Evolutionary conservation across 192 early-diverging fungal species (phyloP).

Genomic region (Bifiguratus adelaidae): DNA sequence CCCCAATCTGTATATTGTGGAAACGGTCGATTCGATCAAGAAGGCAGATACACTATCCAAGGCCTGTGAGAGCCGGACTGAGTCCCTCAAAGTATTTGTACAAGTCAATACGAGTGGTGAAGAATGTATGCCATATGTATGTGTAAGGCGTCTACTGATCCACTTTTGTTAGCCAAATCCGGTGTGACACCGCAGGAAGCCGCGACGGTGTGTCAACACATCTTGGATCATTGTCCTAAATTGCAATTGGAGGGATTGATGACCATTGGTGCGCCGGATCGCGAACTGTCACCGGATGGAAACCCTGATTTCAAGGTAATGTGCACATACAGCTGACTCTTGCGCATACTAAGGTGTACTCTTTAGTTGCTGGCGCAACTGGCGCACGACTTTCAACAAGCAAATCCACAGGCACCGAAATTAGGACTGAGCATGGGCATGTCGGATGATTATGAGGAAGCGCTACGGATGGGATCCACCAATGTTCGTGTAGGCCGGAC

Average conservation of each 20-base stretch:
- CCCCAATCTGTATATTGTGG: conserved; percentile 84
- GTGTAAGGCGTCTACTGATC: too few relatives aligned
- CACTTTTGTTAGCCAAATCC: conserved; percentile 53
- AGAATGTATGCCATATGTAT: conserved; percentile 52
- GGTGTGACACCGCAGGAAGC: conserved; percentile 50
- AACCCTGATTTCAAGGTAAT: conserved; percentile 74
- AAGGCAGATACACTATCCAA: conserved; percentile 79
- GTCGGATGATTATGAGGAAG: conserved; percentile 88
- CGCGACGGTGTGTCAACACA: conserved; percentile 46
- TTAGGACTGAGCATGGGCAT: conserved; percentile 96
- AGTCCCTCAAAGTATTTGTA: conserved; percentile 70
- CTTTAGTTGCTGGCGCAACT: too few relatives aligned
- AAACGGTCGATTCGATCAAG: conserved; percentile 81
- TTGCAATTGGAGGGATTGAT: conserved; percentile 78
- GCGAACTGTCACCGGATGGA: conserved; percentile 20
- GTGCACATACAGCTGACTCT: too few relatives aligned
- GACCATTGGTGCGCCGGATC: conserved; percentile 85
- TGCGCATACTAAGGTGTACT: too few relatives aligned
- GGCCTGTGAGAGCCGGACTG: conserved; percentile 41
- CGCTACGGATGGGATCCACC: conserved; percentile 76
- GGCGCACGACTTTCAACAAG: too few relatives aligned
- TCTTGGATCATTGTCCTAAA: conserved; percentile 50
- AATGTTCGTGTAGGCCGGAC: conserved; percentile 89
- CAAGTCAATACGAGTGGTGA: conserved; percentile 96
- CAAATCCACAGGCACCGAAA: too few relatives aligned